Conservation (phyloP, 129 eudicot genomes). For the Flaveria bidentis region DNA sequence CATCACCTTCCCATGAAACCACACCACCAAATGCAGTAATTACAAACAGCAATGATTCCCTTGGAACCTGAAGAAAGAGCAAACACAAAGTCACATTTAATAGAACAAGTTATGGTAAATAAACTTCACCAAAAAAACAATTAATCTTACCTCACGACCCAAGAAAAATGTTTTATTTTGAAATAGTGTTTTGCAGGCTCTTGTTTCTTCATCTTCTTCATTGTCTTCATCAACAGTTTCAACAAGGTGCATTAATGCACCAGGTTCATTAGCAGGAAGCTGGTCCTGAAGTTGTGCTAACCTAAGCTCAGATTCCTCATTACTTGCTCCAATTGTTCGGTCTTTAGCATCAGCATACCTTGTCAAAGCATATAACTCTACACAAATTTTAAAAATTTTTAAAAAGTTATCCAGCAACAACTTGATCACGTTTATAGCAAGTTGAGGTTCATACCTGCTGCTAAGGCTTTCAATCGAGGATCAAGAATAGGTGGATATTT, state of each 20-base stretch:
- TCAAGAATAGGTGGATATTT: slow-evolving; percentile 89
- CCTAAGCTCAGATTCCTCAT: slow-evolving; percentile 69
- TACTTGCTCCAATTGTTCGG: slow-evolving; percentile 22
- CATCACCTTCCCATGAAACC: slow-evolving; percentile 92
- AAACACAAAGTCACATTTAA: background rate
- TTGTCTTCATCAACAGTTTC: slow-evolving; percentile 50
- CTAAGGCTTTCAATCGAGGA: slow-evolving; percentile 78
- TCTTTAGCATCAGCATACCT: slow-evolving; percentile 61
- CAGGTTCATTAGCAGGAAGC: slow-evolving; percentile 75
- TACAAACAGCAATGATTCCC: slow-evolving; percentile 79
- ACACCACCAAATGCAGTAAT: slow-evolving; percentile 87
- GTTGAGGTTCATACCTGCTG: slow-evolving; percentile 58
- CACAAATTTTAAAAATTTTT: slow-evolving; percentile 4
- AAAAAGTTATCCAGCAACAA: background rate
- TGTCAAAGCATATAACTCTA: slow-evolving; percentile 80
- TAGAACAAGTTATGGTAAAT: too few species aligned
- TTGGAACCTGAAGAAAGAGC: slow-evolving; percentile 57
- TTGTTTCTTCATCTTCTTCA: slow-evolving; percentile 70
- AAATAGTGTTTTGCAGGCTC: slow-evolving; percentile 59
- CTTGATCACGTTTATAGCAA: background rate
- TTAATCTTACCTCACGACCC: slow-evolving; percentile 69
- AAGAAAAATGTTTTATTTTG: slow-evolving; percentile 60
- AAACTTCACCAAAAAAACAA: background rate
- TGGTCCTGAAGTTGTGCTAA: slow-evolving; percentile 86
- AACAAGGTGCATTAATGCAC: slow-evolving; percentile 77